Conservation (phyloP, 164 flowering plant genomes). For the Tetrastigma voinierianum region DNA sequence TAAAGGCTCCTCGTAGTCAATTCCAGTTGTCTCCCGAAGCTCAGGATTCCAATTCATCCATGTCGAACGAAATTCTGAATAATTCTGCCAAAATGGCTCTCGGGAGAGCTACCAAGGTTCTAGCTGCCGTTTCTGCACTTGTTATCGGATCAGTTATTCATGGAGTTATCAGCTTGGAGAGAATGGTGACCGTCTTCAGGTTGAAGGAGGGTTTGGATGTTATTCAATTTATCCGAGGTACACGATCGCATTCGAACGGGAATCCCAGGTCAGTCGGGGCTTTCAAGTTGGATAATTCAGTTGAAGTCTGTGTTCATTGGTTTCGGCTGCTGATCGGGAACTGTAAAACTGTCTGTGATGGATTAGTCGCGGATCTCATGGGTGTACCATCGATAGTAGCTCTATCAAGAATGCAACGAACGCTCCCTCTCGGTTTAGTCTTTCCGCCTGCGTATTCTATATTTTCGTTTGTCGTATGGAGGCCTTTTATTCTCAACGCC, state of each 20-base stretch:
- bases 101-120: conserved; percentile 59
- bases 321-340: conserved; percentile 94
- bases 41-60: conserved; percentile 52
- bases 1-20: conserved; percentile 71
- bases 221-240: conserved; percentile 61
- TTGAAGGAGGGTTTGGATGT: conserved; percentile 86
- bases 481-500: conserved; percentile 52
- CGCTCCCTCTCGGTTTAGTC: conserved; percentile 74
- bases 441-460: conserved; percentile 91
- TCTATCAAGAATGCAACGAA: conserved; percentile 86
- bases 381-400: conserved; percentile 82
- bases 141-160: conserved; percentile 75
- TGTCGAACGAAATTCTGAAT: conserved; percentile 51
- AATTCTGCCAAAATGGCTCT: conserved; percentile 43
- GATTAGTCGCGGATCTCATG: conserved; percentile 74
- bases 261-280: conserved; percentile 62
- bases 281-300: conserved; percentile 55
- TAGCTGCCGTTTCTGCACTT: conserved; percentile 86
- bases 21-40: conserved; percentile 72
- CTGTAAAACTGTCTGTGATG: conserved; percentile 78
- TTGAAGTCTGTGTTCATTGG: conserved; percentile 86
- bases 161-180: conserved; percentile 84
- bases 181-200: conserved; percentile 79
- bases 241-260: conserved; percentile 78
- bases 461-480: conserved; percentile 85